Evolutionary conservation across 805 yeast species (phyloP).

Genomic region (Saccharomyces eubayanus): DNA sequence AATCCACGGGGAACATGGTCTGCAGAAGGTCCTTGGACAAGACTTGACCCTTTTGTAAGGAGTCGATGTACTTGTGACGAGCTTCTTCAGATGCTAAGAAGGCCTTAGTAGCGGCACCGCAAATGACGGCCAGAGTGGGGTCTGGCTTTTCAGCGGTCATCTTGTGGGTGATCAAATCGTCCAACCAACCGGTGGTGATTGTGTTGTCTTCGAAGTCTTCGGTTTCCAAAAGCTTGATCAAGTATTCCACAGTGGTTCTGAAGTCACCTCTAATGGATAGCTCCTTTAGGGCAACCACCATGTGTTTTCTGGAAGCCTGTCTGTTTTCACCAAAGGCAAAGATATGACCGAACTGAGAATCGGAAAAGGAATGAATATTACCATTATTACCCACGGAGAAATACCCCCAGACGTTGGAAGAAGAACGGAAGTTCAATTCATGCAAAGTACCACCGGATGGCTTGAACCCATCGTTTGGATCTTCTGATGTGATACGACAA

Average conservation of each 20-base stretch:
- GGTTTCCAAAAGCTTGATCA: conserved; percentile 89
- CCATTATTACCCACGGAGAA: conserved; percentile 95
- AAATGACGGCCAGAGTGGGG: conserved; percentile 76
- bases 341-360: conserved; percentile 97
- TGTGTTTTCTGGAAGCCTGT: conserved; percentile 94
- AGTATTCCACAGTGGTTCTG: conserved; percentile 94
- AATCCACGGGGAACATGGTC: conserved; percentile 87
- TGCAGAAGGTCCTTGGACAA: conserved; percentile 73
- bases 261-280: conserved; percentile 96
- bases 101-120: conserved; percentile 98
- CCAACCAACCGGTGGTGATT: conserved; percentile 98
- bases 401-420: conserved; percentile 99
- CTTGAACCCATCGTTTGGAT: conserved; percentile 98
- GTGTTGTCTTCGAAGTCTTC: conserved; percentile 94
- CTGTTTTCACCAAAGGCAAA: conserved; percentile 98
- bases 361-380: conserved; percentile 94
- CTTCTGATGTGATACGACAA: conserved; percentile 97
- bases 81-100: conserved; percentile 68
- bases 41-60: conserved; percentile 94
- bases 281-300: conserved; percentile 97
- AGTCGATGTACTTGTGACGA: conserved; percentile 55
- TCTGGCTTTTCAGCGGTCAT: conserved; percentile 98
- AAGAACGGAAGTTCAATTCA: conserved; percentile 92
- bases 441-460: conserved; percentile 96
- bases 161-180: conserved; percentile 85